Conservation (phyloP, 306 rosid genomes). For the Begonia peltatifolia region DNA sequence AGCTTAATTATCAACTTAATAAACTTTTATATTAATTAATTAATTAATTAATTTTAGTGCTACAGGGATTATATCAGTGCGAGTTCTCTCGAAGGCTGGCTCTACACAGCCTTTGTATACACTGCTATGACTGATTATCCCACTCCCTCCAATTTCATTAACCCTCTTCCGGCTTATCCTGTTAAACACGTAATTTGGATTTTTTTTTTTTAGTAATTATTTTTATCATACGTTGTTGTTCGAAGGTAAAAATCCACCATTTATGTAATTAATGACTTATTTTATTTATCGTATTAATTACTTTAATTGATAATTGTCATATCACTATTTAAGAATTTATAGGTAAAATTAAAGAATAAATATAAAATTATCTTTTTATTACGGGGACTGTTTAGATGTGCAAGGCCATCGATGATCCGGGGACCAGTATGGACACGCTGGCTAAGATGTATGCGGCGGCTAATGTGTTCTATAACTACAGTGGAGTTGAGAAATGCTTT, state of each 20-base stretch:
- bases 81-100: constrained; percentile 29
- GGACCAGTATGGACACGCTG: constrained; percentile 27
- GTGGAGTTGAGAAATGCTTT: constrained; percentile 47
- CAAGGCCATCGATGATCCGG: constrained; percentile 45
- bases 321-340: too few species aligned
- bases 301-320: too few species aligned
- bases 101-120: constrained; percentile 19
- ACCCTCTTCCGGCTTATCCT: constrained; percentile 71
- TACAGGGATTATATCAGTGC: constrained; percentile 15
- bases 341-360: too few species aligned
- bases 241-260: too few species aligned
- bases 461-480: constrained; percentile 41
- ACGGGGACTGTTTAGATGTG: constrained; percentile 41
- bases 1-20: too few species aligned
- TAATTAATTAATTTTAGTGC: background rate
- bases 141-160: constrained; percentile 58
- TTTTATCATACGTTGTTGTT: too few species aligned
- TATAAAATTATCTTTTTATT: too few species aligned
- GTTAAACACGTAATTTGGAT: constrained; percentile 39
- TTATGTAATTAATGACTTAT: too few species aligned
- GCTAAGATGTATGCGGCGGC: constrained; percentile 57
- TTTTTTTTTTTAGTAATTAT: background rate
- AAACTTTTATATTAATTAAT: too few species aligned
- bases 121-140: constrained; percentile 92
- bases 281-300: too few species aligned